A percentile compares a stretch with the other conserved stretches of the same genome.
Conservation (phyloP, 2,329 filamentous ascomycete genomes). For the Nemania abortiva region DNA sequence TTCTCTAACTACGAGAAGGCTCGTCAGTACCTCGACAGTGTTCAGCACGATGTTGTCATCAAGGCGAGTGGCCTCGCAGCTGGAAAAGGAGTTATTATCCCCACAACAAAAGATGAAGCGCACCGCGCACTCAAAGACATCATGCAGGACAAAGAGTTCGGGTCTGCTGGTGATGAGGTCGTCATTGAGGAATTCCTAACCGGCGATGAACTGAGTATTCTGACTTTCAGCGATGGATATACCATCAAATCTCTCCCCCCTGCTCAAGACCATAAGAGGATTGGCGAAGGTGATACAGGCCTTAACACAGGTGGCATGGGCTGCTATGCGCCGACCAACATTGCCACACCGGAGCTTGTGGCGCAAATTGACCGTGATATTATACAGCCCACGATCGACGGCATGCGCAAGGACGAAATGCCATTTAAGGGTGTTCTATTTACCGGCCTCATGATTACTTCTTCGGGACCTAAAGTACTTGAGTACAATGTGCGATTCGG, state of each 20-base stretch:
- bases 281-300: slow-evolving; percentile 88
- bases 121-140: slow-evolving; percentile 85
- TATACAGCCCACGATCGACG: slow-evolving; percentile 88
- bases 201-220: slow-evolving; percentile 91
- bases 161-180: slow-evolving; percentile 86
- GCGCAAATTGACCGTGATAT: slow-evolving; percentile 83
- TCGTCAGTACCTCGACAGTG: slow-evolving; percentile 76
- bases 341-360: slow-evolving; percentile 80
- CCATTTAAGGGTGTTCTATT: slow-evolving; percentile 82
- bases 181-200: slow-evolving; percentile 95
- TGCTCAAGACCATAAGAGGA: slow-evolving; percentile 96
- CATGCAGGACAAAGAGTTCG: slow-evolving; percentile 90
- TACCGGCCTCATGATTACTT: slow-evolving; percentile 86
- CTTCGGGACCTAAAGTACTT: slow-evolving; percentile 75
- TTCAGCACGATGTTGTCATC: slow-evolving; percentile 84
- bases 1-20: slow-evolving; percentile 83
- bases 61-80: slow-evolving; percentile 93
- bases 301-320: slow-evolving; percentile 99
- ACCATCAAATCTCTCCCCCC: slow-evolving; percentile 86
- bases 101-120: slow-evolving; percentile 83
- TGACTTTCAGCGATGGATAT: slow-evolving; percentile 92
- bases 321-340: slow-evolving; percentile 91
- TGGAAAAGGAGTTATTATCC: slow-evolving; percentile 95
- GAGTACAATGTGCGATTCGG: slow-evolving; percentile 87
- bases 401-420: slow-evolving; percentile 84